Percentiles rank a stretch among this genome's conserved stretches.
These are phyloP conservation scores for Gossypium laxum DNA, from an alignment of 441 rosid genomes.

Conservation along the genomic window DNA sequence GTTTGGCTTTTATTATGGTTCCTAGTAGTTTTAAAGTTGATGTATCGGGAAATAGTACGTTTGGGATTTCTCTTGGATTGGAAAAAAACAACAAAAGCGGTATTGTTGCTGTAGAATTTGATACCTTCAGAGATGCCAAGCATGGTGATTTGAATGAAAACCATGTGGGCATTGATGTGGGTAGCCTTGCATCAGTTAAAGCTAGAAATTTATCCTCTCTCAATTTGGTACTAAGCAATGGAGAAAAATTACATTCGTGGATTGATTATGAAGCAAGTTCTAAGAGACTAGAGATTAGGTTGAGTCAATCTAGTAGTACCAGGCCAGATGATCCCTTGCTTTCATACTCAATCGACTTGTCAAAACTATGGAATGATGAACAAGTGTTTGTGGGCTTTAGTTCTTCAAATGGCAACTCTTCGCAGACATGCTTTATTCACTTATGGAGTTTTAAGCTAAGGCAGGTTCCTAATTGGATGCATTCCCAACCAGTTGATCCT, in stretches of 20 bases:
- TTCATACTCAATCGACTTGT: slow-evolving; percentile 36
- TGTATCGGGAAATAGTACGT: slow-evolving; percentile 33
- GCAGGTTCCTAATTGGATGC: slow-evolving; percentile 39
- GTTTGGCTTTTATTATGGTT: slow-evolving; percentile 55
- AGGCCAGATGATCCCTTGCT: slow-evolving; percentile 39
- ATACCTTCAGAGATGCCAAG: slow-evolving; percentile 22
- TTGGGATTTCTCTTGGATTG: slow-evolving; percentile 37
- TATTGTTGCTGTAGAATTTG: slow-evolving; percentile 46
- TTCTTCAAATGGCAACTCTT: slow-evolving; percentile 40
- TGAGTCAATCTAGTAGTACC: slow-evolving; percentile 33
- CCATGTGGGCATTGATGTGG: slow-evolving; percentile 41
- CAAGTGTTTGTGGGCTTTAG: slow-evolving; percentile 49
- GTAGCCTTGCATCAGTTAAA: slow-evolving; percentile 36
- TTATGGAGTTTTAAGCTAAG: slow-evolving; percentile 61
- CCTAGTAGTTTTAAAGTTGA: slow-evolving; percentile 36
- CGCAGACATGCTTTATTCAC: slow-evolving; percentile 38
- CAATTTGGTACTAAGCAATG: slow-evolving; percentile 30
- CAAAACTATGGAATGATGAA: slow-evolving; percentile 38
- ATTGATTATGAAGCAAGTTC: slow-evolving; percentile 55
- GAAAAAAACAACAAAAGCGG: slow-evolving; percentile 17
- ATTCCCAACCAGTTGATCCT: slow-evolving; percentile 55
- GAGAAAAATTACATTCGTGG: slow-evolving; percentile 44
- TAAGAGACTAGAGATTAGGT: slow-evolving; percentile 46
- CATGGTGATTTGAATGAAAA: slow-evolving; percentile 36
- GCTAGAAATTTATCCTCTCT: slow-evolving; percentile 31